Conservation (phyloP, 768 basidiomycete genomes). For the Tylopilus cervinicoccineus region DNA sequence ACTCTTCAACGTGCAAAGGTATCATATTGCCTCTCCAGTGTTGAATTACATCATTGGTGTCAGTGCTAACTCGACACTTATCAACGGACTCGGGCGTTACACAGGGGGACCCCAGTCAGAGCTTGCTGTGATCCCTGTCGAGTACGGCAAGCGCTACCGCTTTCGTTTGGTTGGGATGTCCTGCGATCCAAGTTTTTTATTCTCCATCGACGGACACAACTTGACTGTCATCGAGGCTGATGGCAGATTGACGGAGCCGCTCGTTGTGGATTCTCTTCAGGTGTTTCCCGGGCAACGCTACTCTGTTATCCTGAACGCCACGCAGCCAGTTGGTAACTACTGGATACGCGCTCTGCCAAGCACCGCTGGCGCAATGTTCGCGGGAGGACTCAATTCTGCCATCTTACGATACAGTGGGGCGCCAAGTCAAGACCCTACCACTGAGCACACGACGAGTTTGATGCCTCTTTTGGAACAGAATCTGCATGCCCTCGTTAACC, state of each 20-base stretch:
- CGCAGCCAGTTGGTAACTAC: background rate
- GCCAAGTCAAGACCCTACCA: background rate
- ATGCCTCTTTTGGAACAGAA: background rate
- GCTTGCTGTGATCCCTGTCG: background rate
- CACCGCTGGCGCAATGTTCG: background rate
- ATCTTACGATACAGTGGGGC: background rate
- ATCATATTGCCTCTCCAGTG: background rate
- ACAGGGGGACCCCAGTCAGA: background rate
- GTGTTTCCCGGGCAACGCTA: background rate
- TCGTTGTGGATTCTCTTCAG: background rate
- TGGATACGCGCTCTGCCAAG: background rate
- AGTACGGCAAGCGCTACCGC: background rate
- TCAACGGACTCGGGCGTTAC: background rate
- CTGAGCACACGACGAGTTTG: background rate
- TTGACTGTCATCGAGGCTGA: background rate
- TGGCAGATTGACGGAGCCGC: background rate
- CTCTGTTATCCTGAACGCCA: background rate
- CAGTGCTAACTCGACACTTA: constrained; percentile 16
- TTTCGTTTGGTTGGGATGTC: background rate
- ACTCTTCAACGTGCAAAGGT: background rate
- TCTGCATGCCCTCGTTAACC: background rate
- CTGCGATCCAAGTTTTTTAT: background rate
- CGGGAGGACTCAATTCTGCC: background rate
- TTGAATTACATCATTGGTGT: constrained; percentile 16
- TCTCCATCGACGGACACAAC: background rate